A percentile compares a stretch with the other conserved stretches of the same genome.
phyloP scores from a whole-genome alignment of 768 basidiomycete species.

The Tricholoma hemisulphureum region DNA sequence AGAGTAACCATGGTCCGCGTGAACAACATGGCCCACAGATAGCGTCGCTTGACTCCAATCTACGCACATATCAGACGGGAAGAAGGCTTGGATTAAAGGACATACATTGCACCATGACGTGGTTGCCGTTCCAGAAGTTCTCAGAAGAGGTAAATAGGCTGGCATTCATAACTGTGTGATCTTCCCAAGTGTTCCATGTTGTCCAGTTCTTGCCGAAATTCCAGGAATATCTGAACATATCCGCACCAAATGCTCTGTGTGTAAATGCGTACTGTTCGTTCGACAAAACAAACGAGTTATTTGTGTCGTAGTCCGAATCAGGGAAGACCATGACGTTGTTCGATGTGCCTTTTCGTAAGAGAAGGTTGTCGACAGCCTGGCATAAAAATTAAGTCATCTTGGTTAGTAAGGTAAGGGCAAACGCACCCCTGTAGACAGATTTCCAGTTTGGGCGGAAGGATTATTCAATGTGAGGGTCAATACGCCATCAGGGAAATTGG shows the following conservation, averaged over 20 bases:
- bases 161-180: slow-evolving; percentile 60
- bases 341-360: slow-evolving; percentile 75
- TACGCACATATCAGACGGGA: slow-evolving; percentile 24
- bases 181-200: slow-evolving; percentile 77
- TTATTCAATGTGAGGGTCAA: slow-evolving; percentile 68
- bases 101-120: slow-evolving; percentile 88
- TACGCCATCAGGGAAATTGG: slow-evolving; percentile 79
- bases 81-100: slow-evolving; percentile 8
- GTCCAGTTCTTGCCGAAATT: slow-evolving; percentile 88
- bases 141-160: slow-evolving; percentile 49
- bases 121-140: slow-evolving; percentile 78
- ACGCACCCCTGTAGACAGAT: slow-evolving; percentile 56
- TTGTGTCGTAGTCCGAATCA: slow-evolving; percentile 69
- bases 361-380: slow-evolving; percentile 69
- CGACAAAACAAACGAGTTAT: slow-evolving; percentile 51
- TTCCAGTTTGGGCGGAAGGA: slow-evolving; percentile 42
- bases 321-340: slow-evolving; percentile 89
- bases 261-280: slow-evolving; percentile 71
- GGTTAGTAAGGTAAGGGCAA: slow-evolving; percentile 5
- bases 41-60: slow-evolving; percentile 75
- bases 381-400: slow-evolving; percentile 10
- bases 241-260: slow-evolving; percentile 84
- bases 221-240: slow-evolving; percentile 82
- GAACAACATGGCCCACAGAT: slow-evolving; percentile 66
- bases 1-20: slow-evolving; percentile 68